These are phyloP conservation scores for Cryomyces minteri DNA, from an alignment of 495 filamentous ascomycete species.

Conservation along the genomic window DNA sequence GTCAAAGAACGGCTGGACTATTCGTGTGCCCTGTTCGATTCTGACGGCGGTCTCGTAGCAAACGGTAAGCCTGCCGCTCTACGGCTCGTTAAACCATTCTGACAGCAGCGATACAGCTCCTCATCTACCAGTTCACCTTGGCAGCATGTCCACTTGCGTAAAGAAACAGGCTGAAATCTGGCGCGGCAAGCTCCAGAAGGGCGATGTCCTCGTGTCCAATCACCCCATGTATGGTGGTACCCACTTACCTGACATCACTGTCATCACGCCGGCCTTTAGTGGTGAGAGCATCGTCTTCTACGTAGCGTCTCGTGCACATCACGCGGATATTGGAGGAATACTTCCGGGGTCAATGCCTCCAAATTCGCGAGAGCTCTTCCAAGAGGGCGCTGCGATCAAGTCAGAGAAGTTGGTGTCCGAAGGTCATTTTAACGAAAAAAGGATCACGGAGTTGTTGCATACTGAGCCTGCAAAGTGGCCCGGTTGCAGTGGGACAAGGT, in stretches of 20 bases:
- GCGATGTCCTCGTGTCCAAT: constrained; percentile 90
- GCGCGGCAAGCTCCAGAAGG: constrained; percentile 70
- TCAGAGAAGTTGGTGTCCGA: constrained; percentile 86
- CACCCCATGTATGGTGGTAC: constrained; percentile 89
- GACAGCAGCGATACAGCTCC: constrained; percentile 32
- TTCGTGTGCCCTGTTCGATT: constrained; percentile 88
- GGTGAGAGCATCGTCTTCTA: constrained; percentile 89
- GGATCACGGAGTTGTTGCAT: constrained; percentile 68
- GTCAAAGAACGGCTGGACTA: constrained; percentile 97
- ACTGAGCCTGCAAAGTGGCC: constrained; percentile 69
- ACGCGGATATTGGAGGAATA: constrained; percentile 94
- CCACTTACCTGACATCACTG: constrained; percentile 82
- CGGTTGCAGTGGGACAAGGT: constrained; percentile 77
- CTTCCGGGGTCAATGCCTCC: constrained; percentile 94
- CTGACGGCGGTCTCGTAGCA: constrained; percentile 76
- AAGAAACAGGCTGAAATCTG: constrained; percentile 85
- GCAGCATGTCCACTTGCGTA: constrained; percentile 90
- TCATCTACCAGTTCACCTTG: constrained; percentile 84
- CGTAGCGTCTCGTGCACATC: constrained; percentile 86
- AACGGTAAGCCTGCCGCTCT: constrained; percentile 33
- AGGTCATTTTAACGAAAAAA: constrained; percentile 73
- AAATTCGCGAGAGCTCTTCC: constrained; percentile 77
- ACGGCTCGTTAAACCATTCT: not conserved
- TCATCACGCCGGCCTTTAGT: constrained; percentile 80
- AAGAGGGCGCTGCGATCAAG: constrained; percentile 89